Evolutionary conservation across 306 rosid species (phyloP), one percentile per base, ranked within the genome.

Genomic region (Inga leiocalycina): DNA sequence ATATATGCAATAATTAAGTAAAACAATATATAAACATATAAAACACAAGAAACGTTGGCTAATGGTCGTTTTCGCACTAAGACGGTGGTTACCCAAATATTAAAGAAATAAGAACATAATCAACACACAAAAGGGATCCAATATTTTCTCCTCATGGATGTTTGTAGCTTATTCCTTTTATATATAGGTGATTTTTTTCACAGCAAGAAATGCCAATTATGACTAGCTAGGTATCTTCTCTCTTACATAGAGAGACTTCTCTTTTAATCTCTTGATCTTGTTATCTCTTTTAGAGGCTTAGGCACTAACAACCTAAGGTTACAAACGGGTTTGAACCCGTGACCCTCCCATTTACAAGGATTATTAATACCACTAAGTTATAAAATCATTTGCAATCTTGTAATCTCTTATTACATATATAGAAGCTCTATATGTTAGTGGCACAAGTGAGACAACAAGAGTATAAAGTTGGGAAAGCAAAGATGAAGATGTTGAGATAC

Each of bases 41-140:
- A 75, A 88, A 85, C 81, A 80, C 71, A 85, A 84, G 80, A 46
- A 83, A 79, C 51, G 94, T 91, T 92, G 98, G 98, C 97, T 88
- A 52, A 82, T 41, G 46, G 98, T 92, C 98, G 75, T 88, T 96
- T 91, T 93, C 99, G 87, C 37, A 84, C 86, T 80, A 80, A 85
- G 92, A 88, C 88, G 90, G 93, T 83, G 89, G 89, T 87, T 93
- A 89, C 84, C 79, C 85, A 68, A 85, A 92, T 84, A 87, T 77
- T 85, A 83, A 74, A 83, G n/a, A n/a, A 57, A 84, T 74, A 83
- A 74, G 57, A 86, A 67, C 66, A 82, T 84, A 78, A 84, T 19
- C 59, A 52, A 52, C 59, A 52, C 59, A 84, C 83, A 88, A 79
- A 82, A 86, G 30, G 81, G 87, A 76, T 87, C 69, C 85, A 69